Conservation (phyloP, 352 stramenopile species). For the Globisporangium radiosum region DNA sequence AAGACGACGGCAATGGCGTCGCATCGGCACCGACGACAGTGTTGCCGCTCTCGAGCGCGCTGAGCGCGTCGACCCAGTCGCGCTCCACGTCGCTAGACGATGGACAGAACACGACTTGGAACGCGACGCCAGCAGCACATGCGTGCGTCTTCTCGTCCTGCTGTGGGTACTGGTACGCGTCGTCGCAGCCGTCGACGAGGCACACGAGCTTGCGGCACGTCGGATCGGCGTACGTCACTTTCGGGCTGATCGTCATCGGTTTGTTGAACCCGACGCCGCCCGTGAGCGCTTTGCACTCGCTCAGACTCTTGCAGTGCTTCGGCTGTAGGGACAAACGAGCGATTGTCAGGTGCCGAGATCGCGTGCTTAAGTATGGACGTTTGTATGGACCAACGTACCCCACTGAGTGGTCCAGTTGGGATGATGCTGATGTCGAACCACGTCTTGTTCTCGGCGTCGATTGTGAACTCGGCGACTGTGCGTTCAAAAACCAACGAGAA, state of each 20-base stretch:
- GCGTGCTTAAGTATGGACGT: too few relatives aligned
- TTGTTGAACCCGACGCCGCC: conserved; percentile 57
- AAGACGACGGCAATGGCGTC: too few relatives aligned
- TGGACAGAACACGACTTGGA: conserved; percentile 47
- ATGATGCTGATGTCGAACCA: conserved; percentile 48
- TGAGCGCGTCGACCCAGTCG: conserved; percentile 6
- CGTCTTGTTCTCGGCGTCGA: conserved; percentile 18
- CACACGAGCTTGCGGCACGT: conserved; percentile 45
- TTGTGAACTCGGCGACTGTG: conserved; percentile 38
- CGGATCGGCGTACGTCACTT: conserved; percentile 1
- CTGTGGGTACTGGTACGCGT: conserved; percentile 60
- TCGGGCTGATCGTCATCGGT: conserved; percentile 50
- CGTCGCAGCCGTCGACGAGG: conserved; percentile 38
- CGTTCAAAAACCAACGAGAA: background rate
- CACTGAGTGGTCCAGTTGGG: conserved; percentile 18
- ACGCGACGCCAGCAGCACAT: conserved; percentile 26
- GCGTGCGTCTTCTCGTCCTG: conserved; percentile 48
- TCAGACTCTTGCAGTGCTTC: conserved; percentile 32
- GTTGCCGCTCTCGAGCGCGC: conserved; percentile 6
- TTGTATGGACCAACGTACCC: conserved; percentile 17
- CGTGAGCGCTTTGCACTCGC: conserved; percentile 45
- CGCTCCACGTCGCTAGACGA: conserved; percentile 2
- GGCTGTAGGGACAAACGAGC: conserved; percentile 22
- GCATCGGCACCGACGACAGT: conserved; percentile 4
- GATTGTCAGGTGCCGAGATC: background rate